Conservation (phyloP, 2,329 filamentous ascomycete species). For the Fusarium coicis region DNA sequence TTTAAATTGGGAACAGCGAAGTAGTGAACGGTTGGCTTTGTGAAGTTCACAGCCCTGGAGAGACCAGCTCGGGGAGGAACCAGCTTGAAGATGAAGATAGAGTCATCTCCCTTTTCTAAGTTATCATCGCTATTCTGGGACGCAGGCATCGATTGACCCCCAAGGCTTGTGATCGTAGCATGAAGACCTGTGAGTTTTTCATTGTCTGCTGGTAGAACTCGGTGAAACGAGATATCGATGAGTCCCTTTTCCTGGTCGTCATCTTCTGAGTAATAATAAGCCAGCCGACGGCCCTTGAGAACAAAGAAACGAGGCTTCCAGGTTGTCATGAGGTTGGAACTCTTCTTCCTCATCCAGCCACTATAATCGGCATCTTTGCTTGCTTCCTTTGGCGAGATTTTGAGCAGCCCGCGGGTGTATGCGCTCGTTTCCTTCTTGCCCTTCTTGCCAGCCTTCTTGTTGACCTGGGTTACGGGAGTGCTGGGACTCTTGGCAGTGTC, state of each 20-base stretch:
- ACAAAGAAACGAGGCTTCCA: constrained; percentile 99
- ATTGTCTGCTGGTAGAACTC: constrained; percentile 93
- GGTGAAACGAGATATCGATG: constrained; percentile 97
- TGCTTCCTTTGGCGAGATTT: constrained; percentile 83
- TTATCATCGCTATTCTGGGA: constrained; percentile 59
- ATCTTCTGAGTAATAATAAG: constrained; percentile 95
- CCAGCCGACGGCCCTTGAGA: constrained; percentile 87
- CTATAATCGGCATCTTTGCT: constrained; percentile 90
- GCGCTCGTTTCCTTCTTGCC: constrained; percentile 95
- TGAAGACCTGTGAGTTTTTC: constrained; percentile 91
- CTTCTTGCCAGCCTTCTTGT: constrained; percentile 70
- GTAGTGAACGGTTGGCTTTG: constrained; percentile 96
- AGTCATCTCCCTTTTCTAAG: constrained; percentile 66
- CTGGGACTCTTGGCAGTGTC: constrained; percentile 69
- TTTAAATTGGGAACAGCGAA: constrained; percentile 94
- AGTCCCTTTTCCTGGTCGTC: constrained; percentile 94
- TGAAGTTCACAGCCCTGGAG: constrained; percentile 94
- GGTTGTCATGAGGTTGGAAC: constrained; percentile 92
- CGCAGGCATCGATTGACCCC: constrained; percentile 50
- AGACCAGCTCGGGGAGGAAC: constrained; percentile 89
- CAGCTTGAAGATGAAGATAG: constrained; percentile 98
- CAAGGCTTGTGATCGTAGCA: constrained; percentile 86
- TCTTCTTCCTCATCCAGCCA: constrained; percentile 99
- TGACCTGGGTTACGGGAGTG: constrained; percentile 59
- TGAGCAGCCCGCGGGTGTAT: constrained; percentile 86